Percentiles rank a stretch among this genome's conserved stretches.
Conservation (phyloP, 75 land plant genomes). For the Selaginella moellendorffii region DNA sequence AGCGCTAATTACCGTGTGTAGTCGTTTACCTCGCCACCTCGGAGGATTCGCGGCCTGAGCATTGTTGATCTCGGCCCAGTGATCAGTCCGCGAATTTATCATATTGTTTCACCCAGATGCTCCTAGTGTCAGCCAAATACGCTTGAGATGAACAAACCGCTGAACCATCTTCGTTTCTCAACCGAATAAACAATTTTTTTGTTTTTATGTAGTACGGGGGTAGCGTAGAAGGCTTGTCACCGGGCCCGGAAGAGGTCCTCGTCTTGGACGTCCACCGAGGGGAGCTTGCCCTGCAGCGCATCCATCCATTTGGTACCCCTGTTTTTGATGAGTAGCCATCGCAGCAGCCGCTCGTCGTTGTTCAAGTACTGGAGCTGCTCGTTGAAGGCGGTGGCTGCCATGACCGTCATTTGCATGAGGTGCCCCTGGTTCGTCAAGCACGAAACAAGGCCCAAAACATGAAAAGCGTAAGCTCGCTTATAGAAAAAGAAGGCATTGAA, state of each 20-base stretch:
- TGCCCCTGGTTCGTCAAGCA: slow-evolving; percentile 56
- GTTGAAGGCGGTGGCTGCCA: slow-evolving; percentile 59
- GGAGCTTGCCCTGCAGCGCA: background rate
- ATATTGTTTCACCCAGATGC: no score
- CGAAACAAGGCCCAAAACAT: background rate
- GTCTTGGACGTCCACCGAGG: background rate
- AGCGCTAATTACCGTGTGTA: no score
- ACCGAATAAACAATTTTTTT: no score
- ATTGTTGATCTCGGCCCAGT: no score
- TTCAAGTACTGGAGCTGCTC: slow-evolving; percentile 70
- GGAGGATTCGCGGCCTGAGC: no score
- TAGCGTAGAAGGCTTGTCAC: no score
- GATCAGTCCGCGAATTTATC: no score
- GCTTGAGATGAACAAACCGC: no score
- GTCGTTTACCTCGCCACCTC: no score
- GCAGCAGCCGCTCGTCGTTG: slow-evolving; percentile 63
- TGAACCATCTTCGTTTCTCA: no score
- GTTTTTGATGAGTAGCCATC: slow-evolving; percentile 66
- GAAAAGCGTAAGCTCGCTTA: background rate
- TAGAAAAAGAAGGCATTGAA: background rate
- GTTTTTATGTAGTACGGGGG: no score
- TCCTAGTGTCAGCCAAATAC: no score
- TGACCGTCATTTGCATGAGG: slow-evolving; percentile 85
- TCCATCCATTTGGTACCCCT: slow-evolving; percentile 27
- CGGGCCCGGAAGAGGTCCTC: background rate